Conservation (phyloP, 306 rosid species). For the Benincasa hispida region DNA sequence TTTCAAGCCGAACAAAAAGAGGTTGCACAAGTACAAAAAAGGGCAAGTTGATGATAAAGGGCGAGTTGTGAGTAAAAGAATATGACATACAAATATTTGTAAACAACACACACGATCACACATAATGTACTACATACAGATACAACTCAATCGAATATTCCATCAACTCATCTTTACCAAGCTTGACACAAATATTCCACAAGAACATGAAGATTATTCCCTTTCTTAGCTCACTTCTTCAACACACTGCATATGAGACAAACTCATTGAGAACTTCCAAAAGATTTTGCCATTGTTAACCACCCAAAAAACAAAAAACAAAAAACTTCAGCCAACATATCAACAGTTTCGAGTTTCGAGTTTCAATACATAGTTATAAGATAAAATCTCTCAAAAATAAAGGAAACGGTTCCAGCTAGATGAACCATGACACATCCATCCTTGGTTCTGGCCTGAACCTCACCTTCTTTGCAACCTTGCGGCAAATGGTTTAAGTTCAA, state of each 20-base stretch:
- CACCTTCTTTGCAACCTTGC: neutral
- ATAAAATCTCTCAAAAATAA: neutral
- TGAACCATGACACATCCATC: neutral
- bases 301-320: neutral
- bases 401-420: neutral
- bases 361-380: neutral
- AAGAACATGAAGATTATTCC: slow-evolving; percentile 9
- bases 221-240: slow-evolving; percentile 53
- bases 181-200: slow-evolving; percentile 12
- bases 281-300: neutral
- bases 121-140: slow-evolving; percentile 10
- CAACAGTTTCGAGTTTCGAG: neutral
- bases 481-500: neutral
- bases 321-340: neutral
- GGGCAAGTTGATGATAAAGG: neutral
- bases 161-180: neutral
- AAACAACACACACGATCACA: slow-evolving; percentile 8
- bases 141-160: neutral
- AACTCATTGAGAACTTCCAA: slow-evolving; percentile 3
- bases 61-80: neutral
- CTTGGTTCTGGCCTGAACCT: neutral
- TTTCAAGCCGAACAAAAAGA: neutral
- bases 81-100: slow-evolving; percentile 11
- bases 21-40: neutral
- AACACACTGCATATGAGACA: slow-evolving; percentile 52